Conservation (phyloP, 2,329 filamentous ascomycete species). For the Fusarium falciforme region DNA sequence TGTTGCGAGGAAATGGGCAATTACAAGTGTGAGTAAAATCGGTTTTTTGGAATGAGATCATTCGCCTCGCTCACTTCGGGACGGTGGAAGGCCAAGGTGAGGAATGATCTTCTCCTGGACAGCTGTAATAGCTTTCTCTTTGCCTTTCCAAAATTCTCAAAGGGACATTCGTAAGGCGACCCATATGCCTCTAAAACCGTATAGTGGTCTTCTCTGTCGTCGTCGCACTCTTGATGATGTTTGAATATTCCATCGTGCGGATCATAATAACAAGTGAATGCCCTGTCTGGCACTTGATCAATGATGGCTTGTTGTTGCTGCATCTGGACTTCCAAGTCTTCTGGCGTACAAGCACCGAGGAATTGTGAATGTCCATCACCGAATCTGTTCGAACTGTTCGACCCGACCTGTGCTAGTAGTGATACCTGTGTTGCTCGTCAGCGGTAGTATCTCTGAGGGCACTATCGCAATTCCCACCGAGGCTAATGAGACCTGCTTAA, state of each 20-base stretch:
- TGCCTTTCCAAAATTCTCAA: neutral
- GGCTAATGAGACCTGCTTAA: neutral
- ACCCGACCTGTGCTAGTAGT: neutral
- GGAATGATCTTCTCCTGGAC: neutral
- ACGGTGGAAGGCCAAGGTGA: neutral
- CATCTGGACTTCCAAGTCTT: neutral
- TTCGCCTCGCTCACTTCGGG: neutral
- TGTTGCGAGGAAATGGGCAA: fast-evolving
- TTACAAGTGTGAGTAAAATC: neutral
- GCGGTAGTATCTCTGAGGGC: neutral
- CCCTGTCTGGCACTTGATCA: neutral
- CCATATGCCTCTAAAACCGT: neutral
- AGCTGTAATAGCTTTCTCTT: neutral
- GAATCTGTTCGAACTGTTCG: neutral
- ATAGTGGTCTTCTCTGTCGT: fast-evolving
- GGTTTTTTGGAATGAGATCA: neutral
- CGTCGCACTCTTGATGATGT: neutral
- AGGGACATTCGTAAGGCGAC: fast-evolving
- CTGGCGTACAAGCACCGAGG: neutral
- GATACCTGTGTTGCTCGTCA: neutral
- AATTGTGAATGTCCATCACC: neutral
- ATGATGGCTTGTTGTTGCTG: neutral
- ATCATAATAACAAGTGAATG: fast-evolving
- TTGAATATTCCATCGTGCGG: neutral
- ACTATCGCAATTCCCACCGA: neutral